These are phyloP conservation scores for Herpetomonas tarakana DNA, from an alignment of 208 protist genomes.

Conservation along the genomic window DNA sequence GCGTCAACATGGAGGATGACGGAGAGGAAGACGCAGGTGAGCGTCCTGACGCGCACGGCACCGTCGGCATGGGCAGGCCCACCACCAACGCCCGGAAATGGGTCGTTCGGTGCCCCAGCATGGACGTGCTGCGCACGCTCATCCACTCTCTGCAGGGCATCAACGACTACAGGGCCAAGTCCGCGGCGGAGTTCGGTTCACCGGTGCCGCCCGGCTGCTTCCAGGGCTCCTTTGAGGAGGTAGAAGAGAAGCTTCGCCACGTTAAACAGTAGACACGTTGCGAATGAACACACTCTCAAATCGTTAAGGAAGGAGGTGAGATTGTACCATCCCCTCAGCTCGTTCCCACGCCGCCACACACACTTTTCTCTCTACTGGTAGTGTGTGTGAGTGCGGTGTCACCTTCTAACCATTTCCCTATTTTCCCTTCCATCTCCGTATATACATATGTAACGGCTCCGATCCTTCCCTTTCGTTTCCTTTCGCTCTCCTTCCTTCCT, in stretches of 20 bases:
- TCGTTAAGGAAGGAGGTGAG: no score
- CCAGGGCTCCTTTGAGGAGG: neutral
- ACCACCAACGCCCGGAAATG: neutral
- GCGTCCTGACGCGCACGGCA: neutral
- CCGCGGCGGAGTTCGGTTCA: neutral
- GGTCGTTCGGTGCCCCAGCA: neutral
- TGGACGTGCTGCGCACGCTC: neutral
- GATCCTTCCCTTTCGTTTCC: neutral
- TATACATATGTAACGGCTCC: no score
- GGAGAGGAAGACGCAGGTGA: neutral
- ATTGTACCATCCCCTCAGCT: no score
- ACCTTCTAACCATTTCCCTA: no score
- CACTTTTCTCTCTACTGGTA: no score
- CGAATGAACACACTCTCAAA: no score
- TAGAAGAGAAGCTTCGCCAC: neutral
- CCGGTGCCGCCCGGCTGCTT: neutral
- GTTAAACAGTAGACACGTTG: neutral
- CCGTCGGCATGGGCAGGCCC: neutral
- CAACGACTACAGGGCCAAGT: neutral
- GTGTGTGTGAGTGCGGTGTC: no score
- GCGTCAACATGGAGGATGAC: neutral
- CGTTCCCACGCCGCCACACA: no score
- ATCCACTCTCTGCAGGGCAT: neutral
- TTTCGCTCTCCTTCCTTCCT: neutral
- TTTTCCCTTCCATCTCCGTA: no score